Conservation (phyloP, 768 basidiomycete genomes). For the Leccinum broughii region DNA sequence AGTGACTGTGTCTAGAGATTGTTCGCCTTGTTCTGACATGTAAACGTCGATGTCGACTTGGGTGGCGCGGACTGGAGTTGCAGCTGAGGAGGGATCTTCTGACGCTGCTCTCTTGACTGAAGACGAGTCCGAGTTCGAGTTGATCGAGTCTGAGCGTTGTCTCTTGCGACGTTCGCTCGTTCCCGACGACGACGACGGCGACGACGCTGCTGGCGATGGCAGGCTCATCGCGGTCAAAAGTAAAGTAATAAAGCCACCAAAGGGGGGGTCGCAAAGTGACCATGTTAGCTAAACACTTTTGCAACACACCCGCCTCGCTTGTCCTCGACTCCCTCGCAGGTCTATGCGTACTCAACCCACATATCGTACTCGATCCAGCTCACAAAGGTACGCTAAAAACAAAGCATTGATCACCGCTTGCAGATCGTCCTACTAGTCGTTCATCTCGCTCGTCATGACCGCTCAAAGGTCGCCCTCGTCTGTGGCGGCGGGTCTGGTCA, state of each 20-base stretch:
- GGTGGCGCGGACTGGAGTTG: constrained; percentile 38
- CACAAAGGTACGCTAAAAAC: constrained; percentile 60
- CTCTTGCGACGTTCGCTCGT: too few relatives aligned
- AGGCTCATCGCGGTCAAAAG: too few relatives aligned
- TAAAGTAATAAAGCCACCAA: too few relatives aligned
- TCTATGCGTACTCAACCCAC: constrained; percentile 5
- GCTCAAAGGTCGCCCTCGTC: constrained; percentile 69
- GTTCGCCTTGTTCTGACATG: constrained; percentile 60
- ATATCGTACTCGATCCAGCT: constrained; percentile 63
- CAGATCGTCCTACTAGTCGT: constrained; percentile 53
- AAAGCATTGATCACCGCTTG: neutral
- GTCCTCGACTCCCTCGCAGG: too few relatives aligned
- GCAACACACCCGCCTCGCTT: constrained; percentile 43
- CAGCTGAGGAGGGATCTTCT: constrained; percentile 51
- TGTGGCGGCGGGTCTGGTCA: constrained; percentile 90
- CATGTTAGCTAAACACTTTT: too few relatives aligned
- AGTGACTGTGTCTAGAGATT: constrained; percentile 18
- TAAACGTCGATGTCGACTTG: constrained; percentile 65
- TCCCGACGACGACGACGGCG: too few relatives aligned
- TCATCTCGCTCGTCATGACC: constrained; percentile 55
- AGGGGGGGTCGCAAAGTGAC: too few relatives aligned
- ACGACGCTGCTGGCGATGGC: too few relatives aligned
- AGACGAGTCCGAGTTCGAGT: too few relatives aligned
- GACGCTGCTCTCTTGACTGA: constrained; percentile 37
- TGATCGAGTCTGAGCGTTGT: too few relatives aligned